Conservation (phyloP, 352 stramenopile genomes). For the Phytophthora kernoviae region DNA sequence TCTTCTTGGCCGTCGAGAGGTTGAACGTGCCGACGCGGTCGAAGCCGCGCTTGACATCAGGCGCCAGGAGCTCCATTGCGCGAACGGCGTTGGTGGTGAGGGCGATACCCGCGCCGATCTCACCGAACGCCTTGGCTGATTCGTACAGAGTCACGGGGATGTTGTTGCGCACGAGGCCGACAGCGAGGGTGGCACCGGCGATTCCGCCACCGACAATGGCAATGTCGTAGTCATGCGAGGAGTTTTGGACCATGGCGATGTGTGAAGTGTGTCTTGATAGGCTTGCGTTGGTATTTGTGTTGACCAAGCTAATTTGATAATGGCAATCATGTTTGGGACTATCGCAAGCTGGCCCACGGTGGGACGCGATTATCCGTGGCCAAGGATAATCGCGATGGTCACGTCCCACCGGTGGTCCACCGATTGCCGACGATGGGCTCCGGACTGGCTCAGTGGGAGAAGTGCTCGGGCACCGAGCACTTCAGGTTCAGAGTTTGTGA, state of each 20-base stretch:
- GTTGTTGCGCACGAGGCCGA: constrained; percentile 27
- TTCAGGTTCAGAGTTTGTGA: not conserved
- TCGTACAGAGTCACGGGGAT: constrained; percentile 39
- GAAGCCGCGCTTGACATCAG: constrained; percentile 35
- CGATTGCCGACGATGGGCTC: no score
- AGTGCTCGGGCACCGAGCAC: not conserved
- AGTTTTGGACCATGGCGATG: constrained; percentile 25
- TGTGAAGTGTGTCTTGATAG: not conserved
- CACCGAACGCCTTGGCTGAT: constrained; percentile 33
- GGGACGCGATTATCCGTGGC: no score
- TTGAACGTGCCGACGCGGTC: constrained; percentile 45
- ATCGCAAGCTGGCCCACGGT: no score
- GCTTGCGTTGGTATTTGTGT: constrained; percentile 11
- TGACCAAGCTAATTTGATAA: constrained; percentile 21
- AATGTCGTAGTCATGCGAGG: constrained; percentile 30
- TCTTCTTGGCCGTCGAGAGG: constrained; percentile 35
- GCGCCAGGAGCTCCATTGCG: constrained; percentile 35
- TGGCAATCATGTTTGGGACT: no score
- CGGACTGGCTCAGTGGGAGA: not conserved
- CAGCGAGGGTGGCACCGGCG: constrained; percentile 31
- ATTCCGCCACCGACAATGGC: constrained; percentile 38
- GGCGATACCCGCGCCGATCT: constrained; percentile 37
- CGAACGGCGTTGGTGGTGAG: constrained; percentile 28
- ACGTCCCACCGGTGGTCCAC: not conserved
- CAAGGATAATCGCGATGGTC: no score